Base-by-base conservation (phyloP, 106 monocot species). In the Acorus gramineus region DNA sequence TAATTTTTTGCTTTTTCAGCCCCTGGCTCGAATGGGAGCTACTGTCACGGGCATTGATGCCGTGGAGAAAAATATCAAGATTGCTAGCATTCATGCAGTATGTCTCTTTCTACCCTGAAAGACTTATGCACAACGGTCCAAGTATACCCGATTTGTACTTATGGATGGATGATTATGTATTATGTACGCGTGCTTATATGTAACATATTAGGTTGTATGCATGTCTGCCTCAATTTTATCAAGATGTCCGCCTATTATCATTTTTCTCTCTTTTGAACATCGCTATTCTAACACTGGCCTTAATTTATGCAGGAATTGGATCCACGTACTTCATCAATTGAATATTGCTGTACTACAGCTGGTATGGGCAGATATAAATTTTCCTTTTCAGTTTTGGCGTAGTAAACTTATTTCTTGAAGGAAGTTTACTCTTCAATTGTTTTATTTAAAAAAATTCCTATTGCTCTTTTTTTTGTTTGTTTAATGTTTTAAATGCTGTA, bases 11-110 rank as follows among this genome's bases (percentile, higher is more conserved):
- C n/a, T 59, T 44, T 50, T 64, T 12, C 78, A 98, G 98, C 88
- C 98, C 42, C 79, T 98, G 55, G 91, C 98, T 80, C 76, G 92
- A 62, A 81, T 98, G 87, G 98, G 98, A 42, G 98, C 98, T 13
- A 66, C 11, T 59, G 92, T 98, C 11, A 92, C 92, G 13, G 98
- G 88, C 42, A 84, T 98, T 74, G 98, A 98, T 92, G 98, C 84
- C 50, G 88, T 84, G 50, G 98, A 89, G 9, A 86, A 92, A 70
- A 98, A 98, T 80, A 83, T 92, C 14, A 88, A 92, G 68, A 86
- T 92, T 63, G 91, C 92, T 70, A 57, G 61, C 46, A 49, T 92
- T 50, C 98, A 98, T 86, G 82, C 98, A 69, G 98, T 98, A 98
- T 71, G 82, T 6, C 46, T 60, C 14, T 9, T 47, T 11, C 44